A percentile compares a stretch with the other conserved stretches of the same genome.
phyloP scores from a whole-genome alignment of 805 yeast genomes.

The Zygosaccharomyces gambellarensis region DNA sequence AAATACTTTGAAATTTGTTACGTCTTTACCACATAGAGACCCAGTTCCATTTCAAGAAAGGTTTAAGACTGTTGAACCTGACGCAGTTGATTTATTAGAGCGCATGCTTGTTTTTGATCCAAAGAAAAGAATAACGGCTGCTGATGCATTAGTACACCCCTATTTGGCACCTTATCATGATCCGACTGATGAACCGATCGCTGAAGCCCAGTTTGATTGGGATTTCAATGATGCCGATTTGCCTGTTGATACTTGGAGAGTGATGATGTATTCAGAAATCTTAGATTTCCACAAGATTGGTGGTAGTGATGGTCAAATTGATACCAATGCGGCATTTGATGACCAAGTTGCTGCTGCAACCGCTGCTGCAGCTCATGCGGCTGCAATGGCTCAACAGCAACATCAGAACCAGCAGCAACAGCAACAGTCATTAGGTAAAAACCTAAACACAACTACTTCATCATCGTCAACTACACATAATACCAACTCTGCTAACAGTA shows the following conservation, averaged over 20 bases:
- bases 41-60: slow-evolving; percentile 84
- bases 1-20: slow-evolving; percentile 89
- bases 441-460: not conserved
- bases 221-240: slow-evolving; percentile 95
- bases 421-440: not conserved
- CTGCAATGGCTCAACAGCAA: slow-evolving; percentile 30
- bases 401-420: slow-evolving; percentile 10
- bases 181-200: slow-evolving; percentile 94
- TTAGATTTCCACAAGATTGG: slow-evolving; percentile 92
- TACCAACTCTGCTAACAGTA: not conserved
- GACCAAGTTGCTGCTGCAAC: slow-evolving; percentile 37
- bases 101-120: slow-evolving; percentile 95
- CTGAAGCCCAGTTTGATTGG: slow-evolving; percentile 94
- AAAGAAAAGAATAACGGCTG: slow-evolving; percentile 87
- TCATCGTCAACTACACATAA: slow-evolving; percentile 1
- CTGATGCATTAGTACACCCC: slow-evolving; percentile 82
- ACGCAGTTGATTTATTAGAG: slow-evolving; percentile 81
- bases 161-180: slow-evolving; percentile 95
- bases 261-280: slow-evolving; percentile 97
- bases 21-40: slow-evolving; percentile 86
- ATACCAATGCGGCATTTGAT: slow-evolving; percentile 34
- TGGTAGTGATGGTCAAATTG: slow-evolving; percentile 37
- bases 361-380: slow-evolving; percentile 36
- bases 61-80: slow-evolving; percentile 73
- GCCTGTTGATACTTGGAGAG: slow-evolving; percentile 98